Conservation (phyloP, 2,329 filamentous ascomycete species). For the Colletotrichum abscissum region DNA sequence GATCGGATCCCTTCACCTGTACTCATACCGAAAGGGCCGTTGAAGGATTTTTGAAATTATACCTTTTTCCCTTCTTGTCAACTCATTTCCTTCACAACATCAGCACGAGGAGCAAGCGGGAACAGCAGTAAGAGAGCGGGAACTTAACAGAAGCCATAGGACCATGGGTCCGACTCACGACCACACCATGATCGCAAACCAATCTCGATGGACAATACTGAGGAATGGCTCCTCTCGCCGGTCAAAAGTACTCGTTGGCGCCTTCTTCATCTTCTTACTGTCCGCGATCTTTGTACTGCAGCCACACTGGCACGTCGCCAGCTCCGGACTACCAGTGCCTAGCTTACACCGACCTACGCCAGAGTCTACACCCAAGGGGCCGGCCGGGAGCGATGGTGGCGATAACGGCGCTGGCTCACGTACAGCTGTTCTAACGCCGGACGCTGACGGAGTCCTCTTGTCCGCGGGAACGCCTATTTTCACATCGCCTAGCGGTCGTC, state of each 20-base stretch:
- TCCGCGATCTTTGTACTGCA: slow-evolving; percentile 14
- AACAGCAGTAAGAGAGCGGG: background rate
- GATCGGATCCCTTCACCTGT: too few relatives aligned
- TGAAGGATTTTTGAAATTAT: background rate
- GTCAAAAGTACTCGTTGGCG: slow-evolving; percentile 13
- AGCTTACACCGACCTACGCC: background rate
- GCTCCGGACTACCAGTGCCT: slow-evolving; percentile 1
- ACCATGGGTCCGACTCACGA: slow-evolving; percentile 22
- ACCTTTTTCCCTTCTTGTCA: background rate
- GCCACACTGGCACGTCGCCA: slow-evolving; percentile 15
- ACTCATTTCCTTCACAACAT: background rate
- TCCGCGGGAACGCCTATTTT: slow-evolving; percentile 17
- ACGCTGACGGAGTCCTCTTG: slow-evolving; percentile 23
- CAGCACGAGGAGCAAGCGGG: background rate
- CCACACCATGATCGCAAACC: slow-evolving; percentile 6
- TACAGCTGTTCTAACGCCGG: slow-evolving; percentile 11
- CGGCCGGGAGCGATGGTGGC: background rate
- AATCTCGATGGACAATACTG: slow-evolving; percentile 6
- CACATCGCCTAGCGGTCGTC: slow-evolving; percentile 23
- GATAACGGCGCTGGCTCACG: background rate
- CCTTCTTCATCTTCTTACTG: slow-evolving; percentile 11
- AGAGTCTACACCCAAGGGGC: background rate
- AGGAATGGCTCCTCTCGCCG: slow-evolving; percentile 9
- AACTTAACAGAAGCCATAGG: background rate
- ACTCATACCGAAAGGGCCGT: background rate